phyloP scores from a whole-genome alignment of 768 basidiomycete species.

The Leccinum uliginosum region DNA sequence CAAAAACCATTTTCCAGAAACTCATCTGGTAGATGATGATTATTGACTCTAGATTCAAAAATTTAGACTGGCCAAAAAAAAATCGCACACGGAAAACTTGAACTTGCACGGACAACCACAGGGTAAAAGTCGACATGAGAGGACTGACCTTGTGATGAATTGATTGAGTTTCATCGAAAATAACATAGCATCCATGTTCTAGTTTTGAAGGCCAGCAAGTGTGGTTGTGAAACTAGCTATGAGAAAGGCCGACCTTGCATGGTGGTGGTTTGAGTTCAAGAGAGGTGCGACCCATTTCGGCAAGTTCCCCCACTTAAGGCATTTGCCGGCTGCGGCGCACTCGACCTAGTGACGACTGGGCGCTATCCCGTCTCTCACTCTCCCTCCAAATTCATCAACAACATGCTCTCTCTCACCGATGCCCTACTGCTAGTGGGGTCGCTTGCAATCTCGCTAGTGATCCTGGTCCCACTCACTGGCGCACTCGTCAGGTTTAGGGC shows the following conservation, averaged over 20 bases:
- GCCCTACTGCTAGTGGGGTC: conserved; percentile 42
- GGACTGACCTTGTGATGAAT: neutral
- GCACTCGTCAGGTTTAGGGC: conserved; percentile 73
- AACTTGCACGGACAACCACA: neutral
- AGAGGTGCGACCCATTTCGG: conserved; percentile 17
- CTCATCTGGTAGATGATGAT: neutral
- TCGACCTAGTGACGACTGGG: too few species aligned
- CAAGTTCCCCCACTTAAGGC: conserved; percentile 20
- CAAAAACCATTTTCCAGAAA: neutral
- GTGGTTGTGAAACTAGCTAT: neutral
- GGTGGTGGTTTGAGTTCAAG: conserved; percentile 33
- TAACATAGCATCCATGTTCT: neutral
- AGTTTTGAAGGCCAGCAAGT: neutral
- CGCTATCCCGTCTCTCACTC: neutral
- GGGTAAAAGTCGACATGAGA: neutral
- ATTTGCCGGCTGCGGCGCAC: too few species aligned
- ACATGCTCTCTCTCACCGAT: conserved; percentile 35
- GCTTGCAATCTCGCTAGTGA: conserved; percentile 47
- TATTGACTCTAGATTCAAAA: neutral
- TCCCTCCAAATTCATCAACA: conserved; percentile 7
- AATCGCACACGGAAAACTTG: neutral
- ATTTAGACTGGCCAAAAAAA: neutral
- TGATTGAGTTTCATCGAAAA: neutral
- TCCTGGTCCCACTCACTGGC: conserved; percentile 62
- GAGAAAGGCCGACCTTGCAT: conserved; percentile 6